phyloP scores from a whole-genome alignment of 441 rosid species.

The Erodium texanum region DNA sequence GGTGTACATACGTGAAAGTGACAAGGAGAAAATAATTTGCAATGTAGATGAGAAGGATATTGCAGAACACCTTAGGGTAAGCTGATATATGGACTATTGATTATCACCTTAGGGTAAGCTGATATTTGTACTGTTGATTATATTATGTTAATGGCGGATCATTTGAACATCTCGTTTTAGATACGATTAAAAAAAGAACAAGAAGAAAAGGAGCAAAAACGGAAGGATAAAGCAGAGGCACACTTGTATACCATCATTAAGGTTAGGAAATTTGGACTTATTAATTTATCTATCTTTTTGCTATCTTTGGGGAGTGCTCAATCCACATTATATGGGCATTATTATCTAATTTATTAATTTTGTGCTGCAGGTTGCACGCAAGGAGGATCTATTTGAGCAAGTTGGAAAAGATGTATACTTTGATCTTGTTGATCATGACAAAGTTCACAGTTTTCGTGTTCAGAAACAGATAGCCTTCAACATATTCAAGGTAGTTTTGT shows the following conservation, averaged over 20 bases:
- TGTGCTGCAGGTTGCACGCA: slow-evolving; percentile 65
- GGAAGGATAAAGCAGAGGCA: slow-evolving; percentile 76
- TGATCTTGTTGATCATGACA: slow-evolving; percentile 76
- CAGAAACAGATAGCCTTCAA: slow-evolving; percentile 55
- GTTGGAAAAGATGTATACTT: slow-evolving; percentile 63
- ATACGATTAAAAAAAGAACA: slow-evolving; percentile 86
- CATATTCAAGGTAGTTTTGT: slow-evolving; percentile 44
- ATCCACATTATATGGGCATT: neutral
- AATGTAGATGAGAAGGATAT: slow-evolving; percentile 93
- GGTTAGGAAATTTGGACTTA: slow-evolving; percentile 26
- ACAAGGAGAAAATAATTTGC: slow-evolving; percentile 86
- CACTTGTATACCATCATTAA: slow-evolving; percentile 90
- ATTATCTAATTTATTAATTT: slow-evolving; percentile 38
- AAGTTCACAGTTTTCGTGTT: slow-evolving; percentile 61
- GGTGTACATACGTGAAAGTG: slow-evolving; percentile 91
- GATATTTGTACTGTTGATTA: too few species aligned
- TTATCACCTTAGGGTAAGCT: too few species aligned
- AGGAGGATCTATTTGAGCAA: slow-evolving; percentile 76
- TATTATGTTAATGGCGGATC: too few species aligned
- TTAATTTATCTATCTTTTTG: slow-evolving; percentile 1
- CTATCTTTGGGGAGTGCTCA: slow-evolving; percentile 40
- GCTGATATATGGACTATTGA: slow-evolving; percentile 8
- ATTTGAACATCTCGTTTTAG: slow-evolving; percentile 32
- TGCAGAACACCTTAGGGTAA: slow-evolving; percentile 90
- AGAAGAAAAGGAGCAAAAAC: slow-evolving; percentile 79